Conservation (phyloP, 495 filamentous ascomycete genomes). For the Xylaria telfairii region DNA sequence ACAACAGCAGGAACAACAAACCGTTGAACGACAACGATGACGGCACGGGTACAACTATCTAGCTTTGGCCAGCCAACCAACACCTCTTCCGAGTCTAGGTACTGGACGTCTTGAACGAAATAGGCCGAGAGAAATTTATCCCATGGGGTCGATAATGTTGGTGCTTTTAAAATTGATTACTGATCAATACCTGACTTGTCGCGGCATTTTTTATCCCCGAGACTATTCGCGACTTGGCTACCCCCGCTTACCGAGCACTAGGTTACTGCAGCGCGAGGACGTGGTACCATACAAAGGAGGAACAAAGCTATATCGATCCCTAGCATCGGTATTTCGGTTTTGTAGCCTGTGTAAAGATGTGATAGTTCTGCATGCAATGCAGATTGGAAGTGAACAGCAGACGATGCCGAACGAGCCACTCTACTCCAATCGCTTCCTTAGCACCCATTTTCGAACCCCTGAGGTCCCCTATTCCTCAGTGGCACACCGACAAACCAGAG, state of each 20-base stretch:
- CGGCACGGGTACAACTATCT: not conserved
- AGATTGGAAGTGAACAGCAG: not conserved
- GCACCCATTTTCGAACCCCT: not conserved
- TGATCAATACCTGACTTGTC: conserved; percentile 14
- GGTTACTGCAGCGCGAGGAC: not conserved
- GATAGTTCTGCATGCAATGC: conserved; percentile 9
- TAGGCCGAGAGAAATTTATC: not conserved
- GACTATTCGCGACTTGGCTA: not conserved
- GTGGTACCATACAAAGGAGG: conserved; percentile 3
- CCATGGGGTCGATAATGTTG: not conserved
- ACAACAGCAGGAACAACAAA: not conserved
- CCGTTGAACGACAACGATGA: not conserved
- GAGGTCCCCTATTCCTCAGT: not conserved
- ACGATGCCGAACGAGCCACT: conserved; percentile 7
- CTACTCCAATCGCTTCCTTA: conserved; percentile 18
- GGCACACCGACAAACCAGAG: not conserved
- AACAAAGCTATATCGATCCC: not conserved
- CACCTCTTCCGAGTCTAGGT: not conserved
- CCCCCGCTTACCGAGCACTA: conserved; percentile 7
- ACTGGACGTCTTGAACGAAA: not conserved
- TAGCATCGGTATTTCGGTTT: not conserved
- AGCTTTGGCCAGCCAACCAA: not conserved
- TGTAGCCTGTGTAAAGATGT: not conserved
- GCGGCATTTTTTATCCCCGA: not conserved
- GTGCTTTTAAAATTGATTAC: conserved; percentile 18